Conservation (phyloP, 2,329 filamentous ascomycete genomes). For the Paraphoma sp. region DNA sequence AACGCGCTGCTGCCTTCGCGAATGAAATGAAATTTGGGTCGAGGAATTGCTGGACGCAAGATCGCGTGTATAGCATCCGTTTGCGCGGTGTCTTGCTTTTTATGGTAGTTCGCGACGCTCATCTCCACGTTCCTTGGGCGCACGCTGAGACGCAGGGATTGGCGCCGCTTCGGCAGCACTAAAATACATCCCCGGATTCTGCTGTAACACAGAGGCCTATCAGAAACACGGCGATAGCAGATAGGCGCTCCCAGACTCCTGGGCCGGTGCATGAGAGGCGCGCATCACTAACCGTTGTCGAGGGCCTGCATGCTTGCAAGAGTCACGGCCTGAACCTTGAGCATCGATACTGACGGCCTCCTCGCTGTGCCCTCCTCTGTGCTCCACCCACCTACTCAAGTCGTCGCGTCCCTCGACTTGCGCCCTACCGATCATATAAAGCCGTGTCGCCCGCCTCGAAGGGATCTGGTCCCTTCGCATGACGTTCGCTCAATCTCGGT, state of each 20-base stretch:
- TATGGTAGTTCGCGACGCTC: constrained; percentile 7
- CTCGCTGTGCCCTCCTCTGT: constrained; percentile 14
- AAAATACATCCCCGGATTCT: not conserved
- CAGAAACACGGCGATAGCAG: constrained; percentile 10
- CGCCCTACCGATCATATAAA: constrained; percentile 24
- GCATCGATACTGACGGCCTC: constrained; percentile 31
- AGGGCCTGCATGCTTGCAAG: constrained; percentile 26
- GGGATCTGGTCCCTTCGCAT: constrained; percentile 20
- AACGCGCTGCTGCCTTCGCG: constrained; percentile 23
- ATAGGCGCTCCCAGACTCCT: constrained; percentile 22
- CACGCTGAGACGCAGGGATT: constrained; percentile 5
- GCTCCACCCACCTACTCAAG: constrained; percentile 19
- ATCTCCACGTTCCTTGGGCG: constrained; percentile 2
- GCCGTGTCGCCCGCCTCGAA: constrained; percentile 16
- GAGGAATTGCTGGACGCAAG: not conserved
- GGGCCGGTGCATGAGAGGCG: not conserved
- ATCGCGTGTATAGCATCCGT: constrained; percentile 3
- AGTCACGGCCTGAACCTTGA: constrained; percentile 29
- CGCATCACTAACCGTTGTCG: constrained; percentile 14
- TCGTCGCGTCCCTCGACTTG: constrained; percentile 17
- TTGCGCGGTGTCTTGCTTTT: constrained; percentile 9
- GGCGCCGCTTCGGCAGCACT: too few relatives aligned
- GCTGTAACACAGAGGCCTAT: constrained; percentile 16
- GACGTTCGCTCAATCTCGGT: constrained; percentile 34
- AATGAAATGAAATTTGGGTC: not conserved